phyloP scores from a whole-genome alignment of 768 basidiomycete species.

The Cantharellus cinnabarinus region DNA sequence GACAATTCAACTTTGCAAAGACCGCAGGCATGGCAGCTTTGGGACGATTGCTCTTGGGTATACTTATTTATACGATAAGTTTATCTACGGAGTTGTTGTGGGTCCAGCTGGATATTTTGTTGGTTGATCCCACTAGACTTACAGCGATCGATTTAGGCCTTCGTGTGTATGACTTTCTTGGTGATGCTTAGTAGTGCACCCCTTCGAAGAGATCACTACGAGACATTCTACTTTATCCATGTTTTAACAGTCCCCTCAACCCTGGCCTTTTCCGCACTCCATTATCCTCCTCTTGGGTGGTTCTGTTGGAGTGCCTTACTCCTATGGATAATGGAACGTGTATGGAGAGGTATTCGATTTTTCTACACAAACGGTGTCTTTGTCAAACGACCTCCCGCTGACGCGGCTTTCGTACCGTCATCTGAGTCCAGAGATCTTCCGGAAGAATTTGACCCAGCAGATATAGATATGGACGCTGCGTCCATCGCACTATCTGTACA shows the following conservation, averaged over 20 bases:
- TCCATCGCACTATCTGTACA: not conserved
- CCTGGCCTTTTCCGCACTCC: slow-evolving; percentile 38
- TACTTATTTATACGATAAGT: slow-evolving; percentile 36
- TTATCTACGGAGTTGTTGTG: slow-evolving; percentile 37
- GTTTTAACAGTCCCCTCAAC: slow-evolving; percentile 41
- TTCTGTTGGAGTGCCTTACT: slow-evolving; percentile 47
- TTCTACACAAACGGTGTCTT: slow-evolving; percentile 37
- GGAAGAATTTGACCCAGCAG: no score
- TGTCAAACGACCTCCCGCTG: slow-evolving; percentile 3
- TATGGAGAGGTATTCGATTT: slow-evolving; percentile 34
- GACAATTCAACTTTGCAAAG: slow-evolving; percentile 42
- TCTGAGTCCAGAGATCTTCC: not conserved
- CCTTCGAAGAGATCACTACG: slow-evolving; percentile 33
- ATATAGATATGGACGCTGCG: not conserved
- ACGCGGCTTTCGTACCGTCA: slow-evolving; percentile 9
- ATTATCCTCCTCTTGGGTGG: slow-evolving; percentile 43
- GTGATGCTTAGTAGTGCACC: slow-evolving; percentile 30
- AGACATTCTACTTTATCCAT: slow-evolving; percentile 47
- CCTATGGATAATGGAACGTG: slow-evolving; percentile 44
- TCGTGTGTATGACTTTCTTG: slow-evolving; percentile 31
- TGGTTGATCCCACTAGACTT: not conserved
- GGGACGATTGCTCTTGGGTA: slow-evolving; percentile 7
- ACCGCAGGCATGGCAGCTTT: slow-evolving; percentile 24
- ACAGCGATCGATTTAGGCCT: slow-evolving; percentile 25
- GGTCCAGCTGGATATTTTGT: slow-evolving; percentile 1